Percentiles rank a stretch among this genome's conserved stretches.
Conservation (phyloP, 805 yeast genomes). For the Lachancea thermotolerans region DNA sequence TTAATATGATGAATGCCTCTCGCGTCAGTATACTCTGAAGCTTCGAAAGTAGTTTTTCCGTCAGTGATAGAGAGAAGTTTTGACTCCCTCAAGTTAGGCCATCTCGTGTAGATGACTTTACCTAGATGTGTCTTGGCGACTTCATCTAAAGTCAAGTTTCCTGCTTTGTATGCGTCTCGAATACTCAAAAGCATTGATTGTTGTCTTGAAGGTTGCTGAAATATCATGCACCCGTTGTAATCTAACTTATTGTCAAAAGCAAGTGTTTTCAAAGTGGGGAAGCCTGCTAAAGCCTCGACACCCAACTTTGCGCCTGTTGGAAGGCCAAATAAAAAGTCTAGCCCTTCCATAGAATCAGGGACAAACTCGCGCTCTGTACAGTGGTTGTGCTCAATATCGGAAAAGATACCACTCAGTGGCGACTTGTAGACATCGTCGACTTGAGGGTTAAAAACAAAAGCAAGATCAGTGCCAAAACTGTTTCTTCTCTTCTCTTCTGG, state of each 20-base stretch:
- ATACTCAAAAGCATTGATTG: constrained; percentile 70
- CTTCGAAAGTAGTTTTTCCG: constrained; percentile 40
- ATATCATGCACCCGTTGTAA: constrained; percentile 62
- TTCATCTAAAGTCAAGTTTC: constrained; percentile 52
- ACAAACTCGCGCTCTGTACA: constrained; percentile 58
- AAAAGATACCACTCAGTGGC: constrained; percentile 70
- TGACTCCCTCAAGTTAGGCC: constrained; percentile 90
- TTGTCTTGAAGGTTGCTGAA: constrained; percentile 78
- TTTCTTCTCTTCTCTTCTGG: constrained; percentile 73
- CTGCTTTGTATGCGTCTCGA: constrained; percentile 41
- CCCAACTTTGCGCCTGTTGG: constrained; percentile 65
- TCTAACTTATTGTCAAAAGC: constrained; percentile 50
- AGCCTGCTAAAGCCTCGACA: constrained; percentile 71
- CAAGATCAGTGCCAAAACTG: constrained; percentile 60
- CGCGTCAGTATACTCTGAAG: constrained; percentile 8
- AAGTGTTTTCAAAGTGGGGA: constrained; percentile 74
- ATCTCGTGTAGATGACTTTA: constrained; percentile 62
- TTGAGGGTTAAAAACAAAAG: constrained; percentile 73
- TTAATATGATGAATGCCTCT: constrained; percentile 13
- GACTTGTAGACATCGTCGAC: constrained; percentile 58
- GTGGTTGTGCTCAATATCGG: constrained; percentile 71
- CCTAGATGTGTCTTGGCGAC: constrained; percentile 58
- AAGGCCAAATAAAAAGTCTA: constrained; percentile 46
- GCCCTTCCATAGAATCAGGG: constrained; percentile 41
- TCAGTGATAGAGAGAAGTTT: constrained; percentile 59